phyloP scores from a whole-genome alignment of 2,329 filamentous ascomycete species.

The Ceratocystis ficicola region DNA sequence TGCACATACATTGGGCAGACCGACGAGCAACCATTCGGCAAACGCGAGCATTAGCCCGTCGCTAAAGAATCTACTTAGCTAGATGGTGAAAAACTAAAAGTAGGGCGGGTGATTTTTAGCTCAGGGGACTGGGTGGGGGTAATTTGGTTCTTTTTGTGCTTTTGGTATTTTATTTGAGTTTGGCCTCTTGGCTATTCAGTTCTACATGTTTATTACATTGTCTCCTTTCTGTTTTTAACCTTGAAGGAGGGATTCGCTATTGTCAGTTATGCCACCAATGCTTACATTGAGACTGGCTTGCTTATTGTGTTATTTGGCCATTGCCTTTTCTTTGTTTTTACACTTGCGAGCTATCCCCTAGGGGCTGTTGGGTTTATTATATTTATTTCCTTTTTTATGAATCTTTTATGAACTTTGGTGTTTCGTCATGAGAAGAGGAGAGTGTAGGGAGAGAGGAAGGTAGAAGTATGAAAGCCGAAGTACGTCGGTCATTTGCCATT shows the following conservation, averaged over 20 bases:
- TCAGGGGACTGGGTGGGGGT: too few relatives aligned
- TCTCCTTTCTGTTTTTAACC: too few relatives aligned
- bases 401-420: neutral
- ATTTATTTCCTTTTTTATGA: constrained; percentile 2
- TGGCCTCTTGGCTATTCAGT: too few relatives aligned
- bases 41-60: constrained; percentile 62
- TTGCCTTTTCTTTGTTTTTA: neutral
- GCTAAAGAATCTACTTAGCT: constrained; percentile 60
- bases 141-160: too few relatives aligned
- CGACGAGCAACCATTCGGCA: constrained; percentile 38
- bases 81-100: constrained; percentile 24
- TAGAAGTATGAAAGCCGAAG: too few relatives aligned
- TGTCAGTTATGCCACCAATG: too few relatives aligned
- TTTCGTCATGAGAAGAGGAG: neutral
- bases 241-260: too few relatives aligned
- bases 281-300: too few relatives aligned
- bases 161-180: neutral
- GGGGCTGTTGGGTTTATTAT: neutral
- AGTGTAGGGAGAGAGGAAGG: too few relatives aligned
- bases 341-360: neutral
- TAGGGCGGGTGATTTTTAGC: neutral
- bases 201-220: too few relatives aligned
- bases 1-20: constrained; percentile 31
- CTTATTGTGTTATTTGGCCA: neutral
- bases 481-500: too few relatives aligned